Evolutionary conservation across 805 yeast genomes (phyloP).

Genomic region (Metschnikowia kofuensis): DNA sequence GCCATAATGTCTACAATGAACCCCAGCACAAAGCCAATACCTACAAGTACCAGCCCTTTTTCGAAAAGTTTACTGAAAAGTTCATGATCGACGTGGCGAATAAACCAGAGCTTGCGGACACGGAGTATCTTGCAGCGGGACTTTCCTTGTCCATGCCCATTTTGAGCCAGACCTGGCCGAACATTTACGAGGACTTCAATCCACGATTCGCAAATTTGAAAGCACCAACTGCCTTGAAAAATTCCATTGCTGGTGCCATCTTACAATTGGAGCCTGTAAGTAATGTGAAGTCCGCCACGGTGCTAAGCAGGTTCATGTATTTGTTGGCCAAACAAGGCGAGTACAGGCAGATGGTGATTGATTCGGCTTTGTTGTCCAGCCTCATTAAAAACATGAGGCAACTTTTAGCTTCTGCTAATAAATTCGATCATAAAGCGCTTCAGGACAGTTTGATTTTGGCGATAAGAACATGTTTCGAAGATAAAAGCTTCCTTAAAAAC

Average conservation of each 20-base stretch:
- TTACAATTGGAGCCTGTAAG: constrained; percentile 29
- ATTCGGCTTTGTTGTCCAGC: constrained; percentile 45
- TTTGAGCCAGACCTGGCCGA: constrained; percentile 41
- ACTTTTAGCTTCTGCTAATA: constrained; percentile 25
- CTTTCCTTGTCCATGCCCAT: constrained; percentile 55
- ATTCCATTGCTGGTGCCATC: constrained; percentile 43
- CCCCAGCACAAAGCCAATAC: too few relatives aligned
- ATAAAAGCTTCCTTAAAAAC: constrained; percentile 44
- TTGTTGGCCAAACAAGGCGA: constrained; percentile 48
- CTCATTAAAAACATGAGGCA: constrained; percentile 43
- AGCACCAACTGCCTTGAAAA: constrained; percentile 19
- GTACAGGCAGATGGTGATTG: constrained; percentile 39
- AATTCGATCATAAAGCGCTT: constrained; percentile 5
- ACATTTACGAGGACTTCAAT: constrained; percentile 1
- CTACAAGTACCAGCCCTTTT: not conserved
- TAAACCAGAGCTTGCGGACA: constrained; percentile 26
- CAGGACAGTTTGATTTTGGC: constrained; percentile 45
- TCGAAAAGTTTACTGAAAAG: not conserved
- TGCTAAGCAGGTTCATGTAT: constrained; percentile 53
- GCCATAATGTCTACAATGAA: not conserved
- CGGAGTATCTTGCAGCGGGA: constrained; percentile 59
- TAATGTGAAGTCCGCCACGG: constrained; percentile 16
- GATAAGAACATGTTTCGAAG: constrained; percentile 70
- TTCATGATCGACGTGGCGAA: constrained; percentile 31
- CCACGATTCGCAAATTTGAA: not conserved